Conservation (phyloP, 768 basidiomycete genomes). For the Tulasnella sp. region DNA sequence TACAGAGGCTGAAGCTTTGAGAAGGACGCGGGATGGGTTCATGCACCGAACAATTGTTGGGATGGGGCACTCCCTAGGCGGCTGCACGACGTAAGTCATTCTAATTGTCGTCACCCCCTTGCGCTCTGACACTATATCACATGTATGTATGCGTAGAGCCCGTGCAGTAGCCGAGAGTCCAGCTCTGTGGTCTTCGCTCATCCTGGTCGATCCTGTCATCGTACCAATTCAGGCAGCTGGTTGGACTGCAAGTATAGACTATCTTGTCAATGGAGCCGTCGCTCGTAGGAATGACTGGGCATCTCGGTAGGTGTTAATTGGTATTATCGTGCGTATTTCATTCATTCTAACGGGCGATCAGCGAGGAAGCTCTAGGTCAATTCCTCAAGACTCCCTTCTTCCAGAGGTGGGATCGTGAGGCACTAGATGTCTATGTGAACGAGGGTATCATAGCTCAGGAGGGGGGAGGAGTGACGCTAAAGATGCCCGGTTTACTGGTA, state of each 20-base stretch:
- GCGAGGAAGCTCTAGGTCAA: conserved; percentile 46
- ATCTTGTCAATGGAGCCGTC: conserved; percentile 37
- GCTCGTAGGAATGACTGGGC: conserved; percentile 52
- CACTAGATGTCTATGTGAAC: conserved; percentile 50
- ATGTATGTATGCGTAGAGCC: conserved; percentile 31
- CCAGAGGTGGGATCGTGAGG: conserved; percentile 52
- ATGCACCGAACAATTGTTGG: conserved; percentile 45
- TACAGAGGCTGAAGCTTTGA: conserved; percentile 31
- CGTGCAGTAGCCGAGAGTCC: conserved; percentile 56
- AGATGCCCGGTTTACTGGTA: conserved; percentile 50
- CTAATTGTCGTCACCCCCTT: conserved; percentile 2
- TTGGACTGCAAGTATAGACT: not conserved
- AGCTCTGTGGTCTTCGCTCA: conserved; percentile 54
- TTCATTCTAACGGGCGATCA: conserved; percentile 21
- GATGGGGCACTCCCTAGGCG: conserved; percentile 81
- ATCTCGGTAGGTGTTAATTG: conserved; percentile 37
- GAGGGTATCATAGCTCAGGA: conserved; percentile 37
- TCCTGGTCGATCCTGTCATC: conserved; percentile 75
- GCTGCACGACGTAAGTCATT: conserved; percentile 58
- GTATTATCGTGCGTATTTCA: not conserved
- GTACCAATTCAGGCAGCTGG: conserved; percentile 18
- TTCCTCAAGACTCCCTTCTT: conserved; percentile 58
- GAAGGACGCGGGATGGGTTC: conserved; percentile 42
- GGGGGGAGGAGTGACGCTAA: conserved; percentile 43
- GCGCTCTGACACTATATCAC: not conserved